Evolutionary conservation across 805 yeast genomes (phyloP).

Genomic region (Nakazawaea wickerhamii): DNA sequence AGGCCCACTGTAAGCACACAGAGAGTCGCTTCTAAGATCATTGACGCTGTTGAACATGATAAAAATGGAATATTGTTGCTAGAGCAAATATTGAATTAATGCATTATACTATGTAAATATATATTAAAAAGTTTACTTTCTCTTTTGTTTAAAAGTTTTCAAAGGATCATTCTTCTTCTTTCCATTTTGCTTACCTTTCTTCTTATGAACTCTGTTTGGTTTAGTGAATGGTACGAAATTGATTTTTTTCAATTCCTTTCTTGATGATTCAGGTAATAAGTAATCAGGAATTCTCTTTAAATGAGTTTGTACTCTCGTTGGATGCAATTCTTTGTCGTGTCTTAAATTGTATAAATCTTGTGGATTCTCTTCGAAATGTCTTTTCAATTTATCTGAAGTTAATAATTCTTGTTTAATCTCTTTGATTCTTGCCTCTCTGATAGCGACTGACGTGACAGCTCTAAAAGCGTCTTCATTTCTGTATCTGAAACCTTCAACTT

Average conservation of each 20-base stretch:
- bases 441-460: constrained; percentile 83
- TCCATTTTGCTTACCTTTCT: constrained; percentile 21
- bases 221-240: constrained; percentile 75
- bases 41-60: constrained; percentile 32
- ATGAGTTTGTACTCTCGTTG: constrained; percentile 76
- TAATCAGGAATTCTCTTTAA: constrained; percentile 91
- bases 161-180: constrained; percentile 50
- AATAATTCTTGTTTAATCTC: constrained; percentile 85
- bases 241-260: constrained; percentile 47
- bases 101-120: neutral
- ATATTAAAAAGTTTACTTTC: neutral
- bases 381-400: constrained; percentile 82
- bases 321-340: constrained; percentile 86
- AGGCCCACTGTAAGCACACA: constrained; percentile 67
- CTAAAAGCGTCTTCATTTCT: constrained; percentile 96
- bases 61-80: constrained; percentile 52
- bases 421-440: constrained; percentile 88
- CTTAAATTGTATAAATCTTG: constrained; percentile 84
- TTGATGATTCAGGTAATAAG: constrained; percentile 73
- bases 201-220: constrained; percentile 29
- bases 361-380: constrained; percentile 96
- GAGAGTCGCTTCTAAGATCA: constrained; percentile 54
- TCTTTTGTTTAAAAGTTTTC: constrained; percentile 32
- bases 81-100: constrained; percentile 35
- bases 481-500: constrained; percentile 92